Evolutionary conservation across 176 grass and related monocot species (phyloP), one percentile per base, ranked within the genome.

Genomic region (Aegilops sharonensis): DNA sequence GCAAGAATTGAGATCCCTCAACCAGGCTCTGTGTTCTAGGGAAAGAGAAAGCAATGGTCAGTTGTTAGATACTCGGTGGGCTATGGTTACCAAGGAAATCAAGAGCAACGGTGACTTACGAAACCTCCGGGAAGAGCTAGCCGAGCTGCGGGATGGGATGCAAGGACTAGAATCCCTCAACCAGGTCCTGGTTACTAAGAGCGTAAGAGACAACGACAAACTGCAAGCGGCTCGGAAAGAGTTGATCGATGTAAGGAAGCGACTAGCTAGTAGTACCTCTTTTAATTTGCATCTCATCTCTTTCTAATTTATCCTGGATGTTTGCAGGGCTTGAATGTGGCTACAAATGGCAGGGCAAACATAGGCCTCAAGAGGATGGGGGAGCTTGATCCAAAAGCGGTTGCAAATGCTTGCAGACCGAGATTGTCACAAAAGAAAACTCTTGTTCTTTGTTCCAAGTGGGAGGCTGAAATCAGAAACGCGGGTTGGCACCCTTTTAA

Each of bases 401-500:
- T 90, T 68, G 68, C 72, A 34, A 80, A 45, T 70, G 81, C 78
- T 12, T 93, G 82, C 64, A 84, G 30, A 32, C 25, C 11, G 13
- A 88, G 72, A 61, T 88, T 86, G 45, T 23, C 72, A 42, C 45
- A 57, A 68, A 83, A 78, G 18, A 82, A 90, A 27, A 77, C 66
- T 13, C 60, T 30, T 15, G 9, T 79, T 17, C 27, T 88, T 5
- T 81, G 72, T 47, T 88, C 82, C 4, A 74, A 93, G 3, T 93
- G 85, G 91, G 72, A 93, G 73, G 67, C 68, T 43, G 83, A 90
- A 88, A 23, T 88, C 23, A 88, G 75, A 56, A 82, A 86, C 5
- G 64, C 91, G 6, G 72, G 75, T 6, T 93, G 88, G 85, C 83
- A 90, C 57, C 88, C 91, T 47, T 93, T 90, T 37, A 85, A 76